Conservation (phyloP, 2,329 filamentous ascomycete species). For the Ophiognomonia clavigignenti-juglandacearum region DNA sequence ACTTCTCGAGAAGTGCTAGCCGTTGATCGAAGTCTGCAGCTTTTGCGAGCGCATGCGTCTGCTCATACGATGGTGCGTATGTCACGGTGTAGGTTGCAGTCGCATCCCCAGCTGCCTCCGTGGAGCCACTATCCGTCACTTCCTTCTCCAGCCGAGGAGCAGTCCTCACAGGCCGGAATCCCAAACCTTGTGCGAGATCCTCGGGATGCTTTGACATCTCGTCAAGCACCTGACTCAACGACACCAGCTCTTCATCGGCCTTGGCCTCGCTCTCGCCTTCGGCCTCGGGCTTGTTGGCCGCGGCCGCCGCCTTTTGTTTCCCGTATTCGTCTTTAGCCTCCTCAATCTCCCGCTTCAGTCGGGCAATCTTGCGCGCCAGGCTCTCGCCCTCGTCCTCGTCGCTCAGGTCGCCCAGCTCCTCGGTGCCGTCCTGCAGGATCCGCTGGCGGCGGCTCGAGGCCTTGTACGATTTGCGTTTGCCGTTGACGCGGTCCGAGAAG, state of each 20-base stretch:
- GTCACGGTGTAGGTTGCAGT: constrained; percentile 58
- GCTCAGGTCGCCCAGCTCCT: constrained; percentile 66
- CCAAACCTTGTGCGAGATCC: constrained; percentile 22
- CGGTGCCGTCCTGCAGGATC: constrained; percentile 56
- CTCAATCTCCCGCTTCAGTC: constrained; percentile 77
- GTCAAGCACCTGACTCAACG: constrained; percentile 68
- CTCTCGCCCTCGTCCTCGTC: constrained; percentile 69
- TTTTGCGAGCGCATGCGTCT: constrained; percentile 69
- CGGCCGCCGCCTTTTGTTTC: constrained; percentile 40
- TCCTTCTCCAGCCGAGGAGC: constrained; percentile 18
- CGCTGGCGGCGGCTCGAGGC: constrained; percentile 64
- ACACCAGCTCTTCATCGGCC: constrained; percentile 54
- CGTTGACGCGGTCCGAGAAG: constrained; percentile 83
- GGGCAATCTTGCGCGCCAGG: constrained; percentile 72
- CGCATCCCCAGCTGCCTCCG: constrained; percentile 21
- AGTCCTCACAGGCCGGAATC: constrained; percentile 18
- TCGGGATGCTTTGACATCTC: constrained; percentile 45
- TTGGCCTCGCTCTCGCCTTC: constrained; percentile 33
- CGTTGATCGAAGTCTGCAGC: constrained; percentile 85
- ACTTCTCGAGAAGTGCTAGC: constrained; percentile 71
- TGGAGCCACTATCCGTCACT: constrained; percentile 17
- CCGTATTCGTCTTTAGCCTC: constrained; percentile 63
- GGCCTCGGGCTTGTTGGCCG: constrained; percentile 32
- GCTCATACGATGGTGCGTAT: constrained; percentile 59
- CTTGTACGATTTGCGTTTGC: constrained; percentile 79